Evolutionary conservation across 2,329 filamentous ascomycete species (phyloP).

Genomic region (Ustilaginoidea virens): DNA sequence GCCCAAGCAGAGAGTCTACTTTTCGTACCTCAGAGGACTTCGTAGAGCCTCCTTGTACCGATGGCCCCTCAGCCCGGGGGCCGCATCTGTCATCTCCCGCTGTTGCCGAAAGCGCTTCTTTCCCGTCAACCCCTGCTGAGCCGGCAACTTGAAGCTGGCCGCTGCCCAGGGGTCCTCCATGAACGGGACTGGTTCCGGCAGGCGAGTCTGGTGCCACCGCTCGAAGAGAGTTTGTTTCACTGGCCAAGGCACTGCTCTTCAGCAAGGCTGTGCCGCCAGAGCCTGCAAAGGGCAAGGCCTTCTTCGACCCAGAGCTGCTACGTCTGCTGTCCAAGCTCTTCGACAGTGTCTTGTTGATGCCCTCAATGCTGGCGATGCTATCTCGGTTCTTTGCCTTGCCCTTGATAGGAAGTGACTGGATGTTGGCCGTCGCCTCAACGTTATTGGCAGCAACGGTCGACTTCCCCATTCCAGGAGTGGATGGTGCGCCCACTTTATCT

Average conservation of each 20-base stretch:
- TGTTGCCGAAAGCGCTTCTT: not conserved
- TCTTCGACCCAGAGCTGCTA: conserved; percentile 75
- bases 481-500: conserved; percentile 80
- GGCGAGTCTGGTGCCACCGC: conserved; percentile 29
- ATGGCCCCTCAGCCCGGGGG: conserved; percentile 12
- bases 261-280: conserved; percentile 23
- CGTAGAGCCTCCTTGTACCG: conserved; percentile 9
- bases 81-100: conserved; percentile 5
- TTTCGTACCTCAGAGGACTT: conserved; percentile 36
- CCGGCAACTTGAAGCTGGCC: conserved; percentile 9
- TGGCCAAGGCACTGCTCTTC: conserved; percentile 37
- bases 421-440: conserved; percentile 71
- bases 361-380: conserved; percentile 45
- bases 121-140: conserved; percentile 4
- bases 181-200: conserved; percentile 24
- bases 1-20: conserved; percentile 35
- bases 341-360: conserved; percentile 62
- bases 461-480: conserved; percentile 84
- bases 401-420: conserved; percentile 33
- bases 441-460: conserved; percentile 80
- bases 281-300: conserved; percentile 43
- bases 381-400: conserved; percentile 29
- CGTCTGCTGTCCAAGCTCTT: conserved; percentile 85
- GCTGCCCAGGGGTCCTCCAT: conserved; percentile 13
- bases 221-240: conserved; percentile 43